Percentiles rank a stretch among this genome's conserved stretches.
phyloP scores from a whole-genome alignment of 768 basidiomycete species.

The Lactifluus volemus region DNA sequence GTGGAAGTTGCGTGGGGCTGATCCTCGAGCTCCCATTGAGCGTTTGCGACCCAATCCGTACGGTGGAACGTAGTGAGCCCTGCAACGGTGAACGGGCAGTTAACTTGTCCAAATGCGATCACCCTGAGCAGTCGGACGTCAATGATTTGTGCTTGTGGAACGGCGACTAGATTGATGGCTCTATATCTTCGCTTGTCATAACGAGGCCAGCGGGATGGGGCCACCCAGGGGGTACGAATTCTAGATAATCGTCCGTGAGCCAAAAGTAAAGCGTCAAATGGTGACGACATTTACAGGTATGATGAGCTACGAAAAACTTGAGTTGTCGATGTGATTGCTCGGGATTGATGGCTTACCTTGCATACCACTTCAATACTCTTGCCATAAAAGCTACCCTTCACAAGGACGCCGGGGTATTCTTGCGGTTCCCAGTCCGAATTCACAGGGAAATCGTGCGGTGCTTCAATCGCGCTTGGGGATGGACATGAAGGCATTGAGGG shows the following conservation, averaged over 20 bases:
- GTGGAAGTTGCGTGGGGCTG: not conserved
- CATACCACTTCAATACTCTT: constrained; percentile 9
- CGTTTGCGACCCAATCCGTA: not conserved
- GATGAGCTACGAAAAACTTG: not conserved
- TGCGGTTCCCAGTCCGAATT: not conserved
- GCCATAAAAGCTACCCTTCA: constrained; percentile 2
- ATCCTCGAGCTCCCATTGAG: constrained; percentile 2
- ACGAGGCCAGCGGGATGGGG: constrained; percentile 8
- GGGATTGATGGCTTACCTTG: not conserved
- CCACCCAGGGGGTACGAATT: not conserved
- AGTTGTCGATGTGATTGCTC: not conserved
- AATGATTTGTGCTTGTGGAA: not conserved
- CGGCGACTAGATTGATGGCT: not conserved
- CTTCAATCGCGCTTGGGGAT: not conserved
- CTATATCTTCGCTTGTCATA: not conserved
- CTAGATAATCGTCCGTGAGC: not conserved
- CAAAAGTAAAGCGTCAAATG: not conserved
- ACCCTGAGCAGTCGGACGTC: constrained; percentile 9
- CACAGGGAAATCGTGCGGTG: not conserved
- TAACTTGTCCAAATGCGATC: constrained; percentile 10
- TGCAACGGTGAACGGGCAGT: not conserved
- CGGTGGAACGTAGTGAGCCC: not conserved
- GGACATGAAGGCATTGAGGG: not conserved
- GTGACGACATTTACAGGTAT: not conserved
- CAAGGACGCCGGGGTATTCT: not conserved